Evolutionary conservation across 2,329 filamentous ascomycete species (phyloP).

Genomic region (Gliomastix tumulicola): DNA sequence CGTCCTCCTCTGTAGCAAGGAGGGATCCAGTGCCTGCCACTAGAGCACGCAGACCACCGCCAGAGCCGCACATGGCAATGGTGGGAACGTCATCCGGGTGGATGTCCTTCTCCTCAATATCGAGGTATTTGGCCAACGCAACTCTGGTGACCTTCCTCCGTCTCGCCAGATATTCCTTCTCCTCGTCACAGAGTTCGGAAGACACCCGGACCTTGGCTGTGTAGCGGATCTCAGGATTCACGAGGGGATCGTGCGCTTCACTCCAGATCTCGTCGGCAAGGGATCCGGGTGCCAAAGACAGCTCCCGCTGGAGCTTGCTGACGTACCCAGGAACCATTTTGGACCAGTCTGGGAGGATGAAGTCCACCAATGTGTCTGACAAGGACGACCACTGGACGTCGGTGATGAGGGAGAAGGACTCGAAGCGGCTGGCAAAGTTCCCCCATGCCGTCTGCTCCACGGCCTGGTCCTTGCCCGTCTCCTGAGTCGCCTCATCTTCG

Average conservation of each 20-base stretch:
- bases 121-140: conserved; percentile 77
- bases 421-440: conserved; percentile 38
- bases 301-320: conserved; percentile 76
- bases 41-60: conserved; percentile 81
- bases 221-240: conserved; percentile 83
- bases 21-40: conserved; percentile 88
- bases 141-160: conserved; percentile 62
- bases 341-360: conserved; percentile 78
- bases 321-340: conserved; percentile 68
- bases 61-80: conserved; percentile 92
- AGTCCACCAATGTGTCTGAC: conserved; percentile 56
- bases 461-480: conserved; percentile 9
- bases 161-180: conserved; percentile 65
- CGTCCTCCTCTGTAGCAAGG: conserved; percentile 75
- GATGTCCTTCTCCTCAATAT: conserved; percentile 70
- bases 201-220: conserved; percentile 79
- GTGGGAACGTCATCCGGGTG: conserved; percentile 87
- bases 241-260: conserved; percentile 75
- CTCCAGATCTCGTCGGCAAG: conserved; percentile 90
- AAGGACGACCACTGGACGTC: conserved; percentile 48
- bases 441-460: conserved; percentile 35
- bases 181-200: conserved; percentile 72
- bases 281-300: conserved; percentile 82
- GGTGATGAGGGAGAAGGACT: conserved; percentile 45
- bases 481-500: conserved; percentile 5